Base-by-base conservation (phyloP, 768 basidiomycete species). In the Lactarius hengduanensis region DNA sequence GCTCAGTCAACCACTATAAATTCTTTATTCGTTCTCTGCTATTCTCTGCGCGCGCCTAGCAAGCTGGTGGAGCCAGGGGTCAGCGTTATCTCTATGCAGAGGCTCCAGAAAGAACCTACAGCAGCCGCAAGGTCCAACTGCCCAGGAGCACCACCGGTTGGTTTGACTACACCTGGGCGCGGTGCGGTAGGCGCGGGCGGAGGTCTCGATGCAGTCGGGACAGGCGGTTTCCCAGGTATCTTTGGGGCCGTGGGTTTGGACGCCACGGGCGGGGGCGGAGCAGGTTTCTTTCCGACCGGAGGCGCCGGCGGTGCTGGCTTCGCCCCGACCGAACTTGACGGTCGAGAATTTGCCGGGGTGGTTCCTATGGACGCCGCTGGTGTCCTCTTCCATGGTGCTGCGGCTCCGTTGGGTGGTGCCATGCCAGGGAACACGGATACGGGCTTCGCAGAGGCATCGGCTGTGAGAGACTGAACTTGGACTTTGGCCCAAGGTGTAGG, bases 101-200 rank as follows among this genome's bases (percentile, higher is more conserved):
- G 36, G 66, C 53, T 47, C 15, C 50, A 32, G 57, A 62, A 38
- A 18, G 65, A 59, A 82, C 90, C 80, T 71, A 95, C 91, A 58
- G 85, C 89, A 69, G 93, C 92, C 65, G 94, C 91, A 68, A 95
- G 78, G 77, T 94, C 94, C 77, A 92, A 69, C 72, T 94, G 92
- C 18, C 83, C 84, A 4, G 79, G 76, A 6, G 81, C 82, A 45
- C 77, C 76, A 57, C 78, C 77, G 45, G 79, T 79, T 69, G 79
- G 81, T 22, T 76, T 73, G 18, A 73, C 78, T 20, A 73, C 79
- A 55, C 80, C 81, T 30, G 80, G 75, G 61, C 73, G 76, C 65
- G 65, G 74, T 45, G 63, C 73, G 45, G 78, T 76, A 26, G 76
- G 73, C 22, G 79, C 75, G 15, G 76, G 77, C 26, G 78, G 76